Percentiles rank a stretch among this genome's conserved stretches.
Evolutionary conservation across 345 rosid genomes (phyloP).

Genomic region (Citrus inodora): DNA sequence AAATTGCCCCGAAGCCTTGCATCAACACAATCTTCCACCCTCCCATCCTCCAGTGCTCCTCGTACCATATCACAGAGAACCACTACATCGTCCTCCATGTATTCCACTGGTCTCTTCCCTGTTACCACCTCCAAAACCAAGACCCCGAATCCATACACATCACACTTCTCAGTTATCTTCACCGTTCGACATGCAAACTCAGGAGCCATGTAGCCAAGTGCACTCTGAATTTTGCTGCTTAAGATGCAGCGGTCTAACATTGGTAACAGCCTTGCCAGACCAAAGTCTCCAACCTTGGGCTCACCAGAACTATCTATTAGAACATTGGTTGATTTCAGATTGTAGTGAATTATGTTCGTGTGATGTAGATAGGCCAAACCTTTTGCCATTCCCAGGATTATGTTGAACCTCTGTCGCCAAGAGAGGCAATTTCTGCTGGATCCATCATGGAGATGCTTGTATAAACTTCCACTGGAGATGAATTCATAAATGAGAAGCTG

Average conservation of each 20-base stretch:
- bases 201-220: slow-evolving; percentile 97
- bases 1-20: slow-evolving; percentile 53
- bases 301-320: slow-evolving; percentile 76
- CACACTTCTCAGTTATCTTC: slow-evolving; percentile 91
- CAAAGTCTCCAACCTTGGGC: slow-evolving; percentile 85
- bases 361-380: slow-evolving; percentile 80
- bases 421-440: slow-evolving; percentile 43
- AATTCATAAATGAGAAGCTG: slow-evolving; percentile 86
- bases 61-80: slow-evolving; percentile 90
- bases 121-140: slow-evolving; percentile 82
- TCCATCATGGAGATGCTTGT: slow-evolving; percentile 70
- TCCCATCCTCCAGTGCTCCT: slow-evolving; percentile 70
- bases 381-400: slow-evolving; percentile 85
- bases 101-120: slow-evolving; percentile 89
- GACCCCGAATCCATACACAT: slow-evolving; percentile 88
- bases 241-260: slow-evolving; percentile 73
- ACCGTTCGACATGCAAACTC: slow-evolving; percentile 95
- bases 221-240: slow-evolving; percentile 97
- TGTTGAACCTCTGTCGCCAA: slow-evolving; percentile 80
- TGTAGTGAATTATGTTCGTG: slow-evolving; percentile 74
- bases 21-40: slow-evolving; percentile 73
- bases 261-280: slow-evolving; percentile 80
- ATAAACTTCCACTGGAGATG: slow-evolving; percentile 66
- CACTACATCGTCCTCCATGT: slow-evolving; percentile 93
- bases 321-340: slow-evolving; percentile 87